These are phyloP conservation scores for Aspergillus carlsbadensis DNA, from an alignment of 495 filamentous ascomycete genomes.

Conservation along the genomic window DNA sequence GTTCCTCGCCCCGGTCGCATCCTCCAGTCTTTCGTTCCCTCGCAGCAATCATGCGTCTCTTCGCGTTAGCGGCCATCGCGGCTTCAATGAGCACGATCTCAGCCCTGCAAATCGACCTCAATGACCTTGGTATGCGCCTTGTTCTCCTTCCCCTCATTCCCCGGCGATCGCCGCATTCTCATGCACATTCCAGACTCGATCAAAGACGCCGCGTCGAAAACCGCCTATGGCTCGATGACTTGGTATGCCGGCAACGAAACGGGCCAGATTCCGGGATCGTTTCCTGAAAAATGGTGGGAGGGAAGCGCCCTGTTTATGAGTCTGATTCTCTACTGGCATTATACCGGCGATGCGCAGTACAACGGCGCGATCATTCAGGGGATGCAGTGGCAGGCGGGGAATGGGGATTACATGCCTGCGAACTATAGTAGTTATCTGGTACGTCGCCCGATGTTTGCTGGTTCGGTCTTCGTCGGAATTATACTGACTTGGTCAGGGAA, in stretches of 20 bases:
- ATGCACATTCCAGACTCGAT: constrained; percentile 56
- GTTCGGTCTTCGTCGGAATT: not conserved
- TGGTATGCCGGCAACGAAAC: constrained; percentile 67
- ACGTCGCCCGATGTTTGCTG: not conserved
- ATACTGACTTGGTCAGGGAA: constrained; percentile 36
- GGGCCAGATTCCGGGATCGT: constrained; percentile 58
- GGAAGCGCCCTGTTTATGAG: constrained; percentile 59
- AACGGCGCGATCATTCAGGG: constrained; percentile 50
- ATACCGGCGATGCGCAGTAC: constrained; percentile 55
- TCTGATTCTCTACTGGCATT: constrained; percentile 55
- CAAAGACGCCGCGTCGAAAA: constrained; percentile 56
- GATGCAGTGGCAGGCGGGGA: constrained; percentile 48
- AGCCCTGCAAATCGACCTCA: constrained; percentile 8
- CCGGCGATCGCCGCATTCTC: not conserved
- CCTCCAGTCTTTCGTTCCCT: not conserved
- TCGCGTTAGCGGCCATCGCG: not conserved
- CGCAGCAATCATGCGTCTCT: constrained; percentile 11
- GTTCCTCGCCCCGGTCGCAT: not conserved
- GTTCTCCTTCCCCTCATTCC: not conserved
- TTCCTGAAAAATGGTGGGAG: constrained; percentile 73
- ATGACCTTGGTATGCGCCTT: constrained; percentile 2
- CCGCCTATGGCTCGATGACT: constrained; percentile 64
- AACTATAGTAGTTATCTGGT: constrained; percentile 44
- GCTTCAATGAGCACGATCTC: not conserved
- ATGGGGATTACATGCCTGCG: constrained; percentile 47